These are phyloP conservation scores for Citrus hindsii DNA, from an alignment of 345 rosid species.

Conservation along the genomic window DNA sequence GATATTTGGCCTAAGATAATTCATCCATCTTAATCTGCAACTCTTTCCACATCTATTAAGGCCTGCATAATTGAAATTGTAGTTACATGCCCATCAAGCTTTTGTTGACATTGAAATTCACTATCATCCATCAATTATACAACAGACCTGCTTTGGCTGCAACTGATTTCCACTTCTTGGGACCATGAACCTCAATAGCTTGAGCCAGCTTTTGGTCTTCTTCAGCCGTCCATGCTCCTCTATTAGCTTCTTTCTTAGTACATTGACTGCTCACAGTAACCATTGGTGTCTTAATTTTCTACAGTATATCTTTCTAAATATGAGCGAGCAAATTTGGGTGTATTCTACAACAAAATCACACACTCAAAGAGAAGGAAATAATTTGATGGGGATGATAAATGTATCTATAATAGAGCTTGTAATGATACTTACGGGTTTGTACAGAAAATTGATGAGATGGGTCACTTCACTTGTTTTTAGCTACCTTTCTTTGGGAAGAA, in stretches of 20 bases:
- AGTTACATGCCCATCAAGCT: not conserved
- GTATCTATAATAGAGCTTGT: not conserved
- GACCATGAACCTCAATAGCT: slow-evolving; percentile 43
- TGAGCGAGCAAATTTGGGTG: not conserved
- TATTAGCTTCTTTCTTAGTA: slow-evolving; percentile 34
- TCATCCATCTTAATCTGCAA: slow-evolving; percentile 60
- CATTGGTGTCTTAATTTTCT: slow-evolving; percentile 18
- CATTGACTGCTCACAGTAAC: slow-evolving; percentile 16
- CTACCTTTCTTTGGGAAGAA: slow-evolving; percentile 28
- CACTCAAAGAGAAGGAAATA: not conserved
- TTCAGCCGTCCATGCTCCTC: slow-evolving; percentile 51
- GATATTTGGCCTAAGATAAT: slow-evolving; percentile 57
- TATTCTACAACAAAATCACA: too few relatives aligned
- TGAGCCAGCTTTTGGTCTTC: slow-evolving; percentile 45
- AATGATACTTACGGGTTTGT: not conserved
- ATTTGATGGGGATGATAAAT: not conserved
- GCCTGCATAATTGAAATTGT: slow-evolving; percentile 22
- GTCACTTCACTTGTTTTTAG: slow-evolving; percentile 9
- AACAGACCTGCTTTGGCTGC: slow-evolving; percentile 49
- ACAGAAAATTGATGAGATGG: slow-evolving; percentile 2
- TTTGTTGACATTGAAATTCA: not conserved
- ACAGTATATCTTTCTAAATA: not conserved
- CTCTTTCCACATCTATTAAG: slow-evolving; percentile 52
- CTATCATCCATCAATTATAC: not conserved
- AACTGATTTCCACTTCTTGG: slow-evolving; percentile 41